Evolutionary conservation across 2,329 filamentous ascomycete species (phyloP), one percentile per base, ranked within the genome.

Genomic region (Botrytis sinoallii): DNA sequence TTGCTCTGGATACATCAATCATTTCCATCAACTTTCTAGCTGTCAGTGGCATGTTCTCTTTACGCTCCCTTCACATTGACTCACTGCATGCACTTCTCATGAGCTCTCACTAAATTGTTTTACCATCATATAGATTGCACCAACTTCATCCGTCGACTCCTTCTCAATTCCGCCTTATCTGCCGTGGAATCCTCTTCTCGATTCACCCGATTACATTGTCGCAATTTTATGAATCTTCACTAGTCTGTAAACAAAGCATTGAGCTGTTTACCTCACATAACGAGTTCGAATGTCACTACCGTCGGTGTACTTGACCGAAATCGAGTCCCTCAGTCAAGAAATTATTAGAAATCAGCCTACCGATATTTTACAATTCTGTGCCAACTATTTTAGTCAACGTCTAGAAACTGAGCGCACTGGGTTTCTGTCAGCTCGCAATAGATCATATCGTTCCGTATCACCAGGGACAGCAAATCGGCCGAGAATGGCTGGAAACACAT

Each of bases 401-500:
- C 88, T 93, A 79, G 88, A 90, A 82, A 86, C 86, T 80, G 89
- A 92, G 85, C 88, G 89, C 80, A 84, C 85, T 79, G 85, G 88
- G 81, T 86, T 88, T 81, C 82, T 87, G 79, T 83, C 86, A 77
- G 83, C 80, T 40, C 71, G 63, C n/a, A 57, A 63, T 69, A 63
- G 48, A 71, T 59, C 74, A 63, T 61, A 40, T 40, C 57, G 55
- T 83, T 84, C 83, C 84, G 46, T 68, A 59, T 72, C 71, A 35
- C 71, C 71, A 6, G 83, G 81, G 82, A 76, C 79, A 80, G 80
- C 74, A 80, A 77, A 74, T 61, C 65, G 75, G 16, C 63, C 70
- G 71, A 82, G 77, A 77, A 94, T 95, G 92, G 90, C 93, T 78
- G 89, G 90, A 82, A 90, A 88, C 80, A 89, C 86, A 79, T 96